Conservation (phyloP, 1,284 basidiomycete species). For the Pisolithus thermaeus region DNA sequence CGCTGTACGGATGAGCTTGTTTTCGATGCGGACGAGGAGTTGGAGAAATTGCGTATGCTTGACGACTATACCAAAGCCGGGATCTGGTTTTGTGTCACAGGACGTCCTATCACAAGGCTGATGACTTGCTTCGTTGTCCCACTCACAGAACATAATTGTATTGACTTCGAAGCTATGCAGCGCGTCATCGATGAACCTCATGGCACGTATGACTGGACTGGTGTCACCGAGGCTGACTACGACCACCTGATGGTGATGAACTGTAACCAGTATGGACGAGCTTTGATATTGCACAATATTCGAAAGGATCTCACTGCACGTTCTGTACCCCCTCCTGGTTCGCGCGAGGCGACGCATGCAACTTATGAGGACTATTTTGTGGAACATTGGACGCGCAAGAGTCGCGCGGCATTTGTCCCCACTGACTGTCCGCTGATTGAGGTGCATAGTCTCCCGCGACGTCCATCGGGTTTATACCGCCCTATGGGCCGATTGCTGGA, state of each 20-base stretch:
- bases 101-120: conserved; percentile 43
- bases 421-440: conserved; percentile 57
- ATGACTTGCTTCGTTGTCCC: conserved; percentile 62
- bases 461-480: conserved; percentile 39
- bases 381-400: conserved; percentile 47
- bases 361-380: conserved; percentile 61
- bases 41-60: conserved; percentile 43
- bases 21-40: conserved; percentile 40
- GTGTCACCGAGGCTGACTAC: conserved; percentile 41
- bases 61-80: conserved; percentile 57
- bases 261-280: conserved; percentile 47
- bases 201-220: conserved; percentile 51
- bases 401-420: conserved; percentile 38
- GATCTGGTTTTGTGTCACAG: conserved; percentile 59
- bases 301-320: conserved; percentile 59
- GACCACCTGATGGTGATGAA: conserved; percentile 49
- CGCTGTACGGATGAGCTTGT: conserved; percentile 34
- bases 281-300: conserved; percentile 49
- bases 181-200: conserved; percentile 41
- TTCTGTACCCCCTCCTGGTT: conserved; percentile 45
- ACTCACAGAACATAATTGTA: conserved; percentile 38
- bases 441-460: conserved; percentile 36
- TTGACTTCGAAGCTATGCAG: conserved; percentile 55
- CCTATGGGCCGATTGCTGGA: conserved; percentile 24
- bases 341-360: conserved; percentile 39